These are phyloP conservation scores for Stipa capillata DNA, from an alignment of 176 grass and related monocot species.

Conservation along the genomic window DNA sequence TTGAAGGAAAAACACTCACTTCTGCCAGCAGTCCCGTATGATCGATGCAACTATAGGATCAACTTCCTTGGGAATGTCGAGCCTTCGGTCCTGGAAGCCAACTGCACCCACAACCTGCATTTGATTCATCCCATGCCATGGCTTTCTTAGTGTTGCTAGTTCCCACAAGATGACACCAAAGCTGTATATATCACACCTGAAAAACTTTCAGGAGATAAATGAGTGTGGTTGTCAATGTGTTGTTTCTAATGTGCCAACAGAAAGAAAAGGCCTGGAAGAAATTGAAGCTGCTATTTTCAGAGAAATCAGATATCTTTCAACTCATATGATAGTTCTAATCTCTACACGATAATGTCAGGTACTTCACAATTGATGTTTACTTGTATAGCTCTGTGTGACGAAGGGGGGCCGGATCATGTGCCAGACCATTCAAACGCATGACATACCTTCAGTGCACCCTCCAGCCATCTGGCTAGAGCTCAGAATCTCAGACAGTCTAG, in stretches of 20 bases:
- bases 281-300: not conserved
- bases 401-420: not conserved
- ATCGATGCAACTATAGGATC: constrained; percentile 72
- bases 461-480: not conserved
- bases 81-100: constrained; percentile 75
- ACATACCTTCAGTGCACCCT: not conserved
- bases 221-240: not conserved
- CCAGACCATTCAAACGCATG: not conserved
- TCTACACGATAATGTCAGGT: not conserved
- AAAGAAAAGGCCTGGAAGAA: not conserved
- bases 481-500: not conserved
- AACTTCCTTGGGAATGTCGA: constrained; percentile 80
- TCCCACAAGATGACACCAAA: constrained; percentile 98
- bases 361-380: not conserved
- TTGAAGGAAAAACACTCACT: constrained; percentile 43
- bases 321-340: not conserved
- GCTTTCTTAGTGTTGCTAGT: constrained; percentile 68
- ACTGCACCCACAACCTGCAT: constrained; percentile 98
- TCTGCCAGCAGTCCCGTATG: constrained; percentile 87
- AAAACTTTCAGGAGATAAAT: constrained; percentile 8
- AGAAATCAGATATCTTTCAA: not conserved
- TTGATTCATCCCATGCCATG: constrained; percentile 86
- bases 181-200: constrained; percentile 93
- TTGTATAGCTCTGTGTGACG: not conserved
- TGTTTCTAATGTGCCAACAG: constrained; percentile 10